A percentile compares a stretch with the other conserved stretches of the same genome.
phyloP scores from a whole-genome alignment of 2,329 filamentous ascomycete genomes.

The Xylariaceae sp. region DNA sequence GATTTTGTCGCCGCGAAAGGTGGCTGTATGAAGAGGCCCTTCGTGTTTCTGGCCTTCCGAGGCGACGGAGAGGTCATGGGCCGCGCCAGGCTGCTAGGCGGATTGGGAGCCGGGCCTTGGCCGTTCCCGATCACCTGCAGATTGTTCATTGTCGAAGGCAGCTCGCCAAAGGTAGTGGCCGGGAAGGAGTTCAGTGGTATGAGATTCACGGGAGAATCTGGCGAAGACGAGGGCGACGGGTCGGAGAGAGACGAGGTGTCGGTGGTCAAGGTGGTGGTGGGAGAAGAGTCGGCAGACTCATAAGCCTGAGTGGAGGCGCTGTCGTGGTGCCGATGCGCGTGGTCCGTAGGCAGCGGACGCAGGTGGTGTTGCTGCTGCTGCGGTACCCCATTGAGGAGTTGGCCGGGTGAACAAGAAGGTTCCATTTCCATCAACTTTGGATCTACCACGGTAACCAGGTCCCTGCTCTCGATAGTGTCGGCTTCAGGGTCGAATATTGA shows the following conservation, averaged over 20 bases:
- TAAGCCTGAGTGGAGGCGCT: slow-evolving; percentile 72
- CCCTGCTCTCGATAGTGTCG: slow-evolving; percentile 45
- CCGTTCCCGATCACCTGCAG: slow-evolving; percentile 32
- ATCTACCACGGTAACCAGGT: slow-evolving; percentile 47
- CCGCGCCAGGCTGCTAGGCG: slow-evolving; percentile 34
- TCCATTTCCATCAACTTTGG: slow-evolving; percentile 44
- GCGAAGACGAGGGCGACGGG: slow-evolving; percentile 83
- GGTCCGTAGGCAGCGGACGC: slow-evolving; percentile 34
- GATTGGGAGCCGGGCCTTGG: slow-evolving; percentile 18
- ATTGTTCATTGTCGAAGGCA: slow-evolving; percentile 37
- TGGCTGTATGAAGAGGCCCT: slow-evolving; percentile 72
- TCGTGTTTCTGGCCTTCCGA: slow-evolving; percentile 71
- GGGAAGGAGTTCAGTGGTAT: slow-evolving; percentile 64
- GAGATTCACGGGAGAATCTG: slow-evolving; percentile 76
- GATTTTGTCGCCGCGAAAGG: slow-evolving; percentile 41
- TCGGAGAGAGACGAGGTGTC: slow-evolving; percentile 88
- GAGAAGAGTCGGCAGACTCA: slow-evolving; percentile 87
- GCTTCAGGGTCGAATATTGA: slow-evolving; percentile 63
- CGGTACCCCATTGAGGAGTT: slow-evolving; percentile 23
- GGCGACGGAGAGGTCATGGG: slow-evolving; percentile 64
- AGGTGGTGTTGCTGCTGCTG: slow-evolving; percentile 32
- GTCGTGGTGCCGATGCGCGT: slow-evolving; percentile 62
- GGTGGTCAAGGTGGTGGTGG: slow-evolving; percentile 86
- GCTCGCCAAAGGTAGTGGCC: slow-evolving; percentile 46
- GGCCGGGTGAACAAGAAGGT: slow-evolving; percentile 26